Conservation (phyloP, 2,329 filamentous ascomycete genomes). For the Paracoccidioides lutzii region DNA sequence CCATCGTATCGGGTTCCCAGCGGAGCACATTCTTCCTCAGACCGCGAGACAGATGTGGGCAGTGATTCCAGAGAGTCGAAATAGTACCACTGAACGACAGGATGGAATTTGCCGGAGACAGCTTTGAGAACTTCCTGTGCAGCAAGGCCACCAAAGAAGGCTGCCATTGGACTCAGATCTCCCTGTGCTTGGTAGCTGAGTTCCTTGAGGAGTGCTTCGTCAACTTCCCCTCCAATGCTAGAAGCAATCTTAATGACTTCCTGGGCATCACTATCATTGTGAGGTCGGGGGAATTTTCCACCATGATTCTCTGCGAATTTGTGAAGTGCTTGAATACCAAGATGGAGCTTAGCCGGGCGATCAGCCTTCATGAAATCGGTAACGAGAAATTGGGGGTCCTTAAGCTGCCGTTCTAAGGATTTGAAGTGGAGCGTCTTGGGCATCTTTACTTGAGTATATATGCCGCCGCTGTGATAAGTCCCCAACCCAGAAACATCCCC, state of each 20-base stretch:
- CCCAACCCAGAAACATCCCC: slow-evolving; percentile 82
- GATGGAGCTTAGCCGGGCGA: slow-evolving; percentile 78
- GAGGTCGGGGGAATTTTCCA: slow-evolving; percentile 63
- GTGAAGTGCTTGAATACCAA: slow-evolving; percentile 86
- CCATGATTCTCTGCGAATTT: slow-evolving; percentile 62
- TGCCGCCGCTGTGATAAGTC: slow-evolving; percentile 73
- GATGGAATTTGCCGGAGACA: slow-evolving; percentile 93
- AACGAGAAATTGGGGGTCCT: slow-evolving; percentile 77
- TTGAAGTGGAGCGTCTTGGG: slow-evolving; percentile 88
- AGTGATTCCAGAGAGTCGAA: slow-evolving; percentile 96
- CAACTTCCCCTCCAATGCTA: slow-evolving; percentile 56
- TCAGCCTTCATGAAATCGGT: slow-evolving; percentile 98
- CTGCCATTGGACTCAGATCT: slow-evolving; percentile 82
- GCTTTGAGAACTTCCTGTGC: slow-evolving; percentile 95
- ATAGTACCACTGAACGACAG: slow-evolving; percentile 92
- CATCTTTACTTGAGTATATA: slow-evolving; percentile 97
- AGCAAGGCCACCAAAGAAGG: slow-evolving; percentile 84
- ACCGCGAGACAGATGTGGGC: slow-evolving; percentile 59
- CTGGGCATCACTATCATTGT: slow-evolving; percentile 71
- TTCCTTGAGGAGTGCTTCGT: slow-evolving; percentile 86
- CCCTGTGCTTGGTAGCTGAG: slow-evolving; percentile 88
- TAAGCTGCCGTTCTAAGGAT: slow-evolving; percentile 60
- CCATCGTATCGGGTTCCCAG: slow-evolving; percentile 81
- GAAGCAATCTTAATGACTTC: slow-evolving; percentile 66
- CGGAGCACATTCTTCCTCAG: slow-evolving; percentile 79